These are phyloP conservation scores for Colletotrichum magnum DNA, from an alignment of 2,329 filamentous ascomycete species.

Conservation along the genomic window DNA sequence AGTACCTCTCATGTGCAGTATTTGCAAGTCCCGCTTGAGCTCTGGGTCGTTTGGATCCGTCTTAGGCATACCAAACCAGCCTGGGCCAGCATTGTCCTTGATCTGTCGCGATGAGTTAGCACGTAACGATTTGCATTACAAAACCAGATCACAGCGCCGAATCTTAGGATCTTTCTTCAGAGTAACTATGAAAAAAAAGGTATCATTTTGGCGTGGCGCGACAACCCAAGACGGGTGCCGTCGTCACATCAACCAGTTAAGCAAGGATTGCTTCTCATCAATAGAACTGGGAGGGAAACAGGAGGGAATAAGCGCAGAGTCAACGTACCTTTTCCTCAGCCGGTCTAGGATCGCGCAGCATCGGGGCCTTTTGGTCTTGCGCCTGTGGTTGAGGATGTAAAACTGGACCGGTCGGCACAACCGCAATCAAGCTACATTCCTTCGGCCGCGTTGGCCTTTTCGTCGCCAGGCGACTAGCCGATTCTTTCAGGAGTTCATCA, in stretches of 20 bases:
- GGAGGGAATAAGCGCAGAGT: slow-evolving; percentile 12
- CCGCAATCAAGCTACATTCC: slow-evolving; percentile 34
- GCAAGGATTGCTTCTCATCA: slow-evolving; percentile 59
- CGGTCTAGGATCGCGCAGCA: slow-evolving; percentile 37
- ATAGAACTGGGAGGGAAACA: slow-evolving; percentile 3
- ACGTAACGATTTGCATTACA: no score
- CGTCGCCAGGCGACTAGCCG: slow-evolving; percentile 37
- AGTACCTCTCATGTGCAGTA: slow-evolving; percentile 85
- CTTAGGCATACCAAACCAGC: slow-evolving; percentile 91
- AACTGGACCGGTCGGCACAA: slow-evolving; percentile 13
- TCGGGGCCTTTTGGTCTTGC: slow-evolving; percentile 26
- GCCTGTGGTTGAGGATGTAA: slow-evolving; percentile 14
- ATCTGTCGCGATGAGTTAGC: slow-evolving; percentile 5
- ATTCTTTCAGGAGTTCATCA: slow-evolving; percentile 39
- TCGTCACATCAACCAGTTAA: slow-evolving; percentile 45
- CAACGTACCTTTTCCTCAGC: slow-evolving; percentile 30
- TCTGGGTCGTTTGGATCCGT: slow-evolving; percentile 87
- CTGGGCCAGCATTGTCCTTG: slow-evolving; percentile 76
- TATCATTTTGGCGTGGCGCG: slow-evolving; percentile 70
- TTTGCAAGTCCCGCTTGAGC: slow-evolving; percentile 89
- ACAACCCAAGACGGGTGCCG: slow-evolving; percentile 57
- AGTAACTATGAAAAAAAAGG: slow-evolving; percentile 79
- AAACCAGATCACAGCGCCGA: background rate
- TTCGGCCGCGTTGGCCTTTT: slow-evolving; percentile 24
- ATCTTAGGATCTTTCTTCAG: slow-evolving; percentile 63